A percentile compares a stretch with the other conserved stretches of the same genome.
phyloP scores from a whole-genome alignment of 306 rosid species.

The Betula pendula region DNA sequence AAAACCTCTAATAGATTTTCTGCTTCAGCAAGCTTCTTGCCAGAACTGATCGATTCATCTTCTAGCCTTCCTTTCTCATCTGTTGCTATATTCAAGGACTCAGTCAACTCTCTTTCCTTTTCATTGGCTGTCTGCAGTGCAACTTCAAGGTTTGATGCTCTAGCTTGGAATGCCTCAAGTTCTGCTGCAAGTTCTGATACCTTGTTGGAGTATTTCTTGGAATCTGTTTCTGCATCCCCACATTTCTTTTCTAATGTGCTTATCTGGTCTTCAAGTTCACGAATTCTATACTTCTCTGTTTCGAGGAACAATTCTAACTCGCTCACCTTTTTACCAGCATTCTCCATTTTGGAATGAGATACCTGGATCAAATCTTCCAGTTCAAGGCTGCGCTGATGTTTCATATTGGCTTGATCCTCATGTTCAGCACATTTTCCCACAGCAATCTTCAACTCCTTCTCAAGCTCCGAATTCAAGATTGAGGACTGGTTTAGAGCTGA shows the following conservation, averaged over 20 bases:
- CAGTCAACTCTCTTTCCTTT: conserved; percentile 63
- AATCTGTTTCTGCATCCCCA: conserved; percentile 54
- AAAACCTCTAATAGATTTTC: conserved; percentile 68
- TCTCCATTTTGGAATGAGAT: conserved; percentile 73
- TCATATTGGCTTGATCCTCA: conserved; percentile 68
- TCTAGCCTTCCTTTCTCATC: conserved; percentile 71
- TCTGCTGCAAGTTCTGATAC: conserved; percentile 59
- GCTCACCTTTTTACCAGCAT: conserved; percentile 59
- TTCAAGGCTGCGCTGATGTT: conserved; percentile 70
- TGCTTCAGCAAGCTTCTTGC: conserved; percentile 65
- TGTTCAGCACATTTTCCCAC: conserved; percentile 62
- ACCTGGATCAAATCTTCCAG: conserved; percentile 84
- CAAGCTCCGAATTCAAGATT: conserved; percentile 49
- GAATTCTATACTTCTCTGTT: conserved; percentile 86
- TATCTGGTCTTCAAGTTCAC: conserved; percentile 85
- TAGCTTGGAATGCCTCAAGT: conserved; percentile 71
- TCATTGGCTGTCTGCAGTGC: conserved; percentile 52
- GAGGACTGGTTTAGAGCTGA: conserved; percentile 58
- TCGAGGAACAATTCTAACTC: conserved; percentile 86
- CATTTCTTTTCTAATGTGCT: conserved; percentile 59
- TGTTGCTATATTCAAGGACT: conserved; percentile 48
- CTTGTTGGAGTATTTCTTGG: conserved; percentile 50
- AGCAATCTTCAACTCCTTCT: conserved; percentile 68
- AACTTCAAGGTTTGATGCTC: conserved; percentile 59
- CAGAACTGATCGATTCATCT: conserved; percentile 51